Percentiles rank a stretch among this genome's conserved stretches.
Evolutionary conservation across 31 red algal species (phyloP).

Genomic region (Odonthalia washingtoniensis): DNA sequence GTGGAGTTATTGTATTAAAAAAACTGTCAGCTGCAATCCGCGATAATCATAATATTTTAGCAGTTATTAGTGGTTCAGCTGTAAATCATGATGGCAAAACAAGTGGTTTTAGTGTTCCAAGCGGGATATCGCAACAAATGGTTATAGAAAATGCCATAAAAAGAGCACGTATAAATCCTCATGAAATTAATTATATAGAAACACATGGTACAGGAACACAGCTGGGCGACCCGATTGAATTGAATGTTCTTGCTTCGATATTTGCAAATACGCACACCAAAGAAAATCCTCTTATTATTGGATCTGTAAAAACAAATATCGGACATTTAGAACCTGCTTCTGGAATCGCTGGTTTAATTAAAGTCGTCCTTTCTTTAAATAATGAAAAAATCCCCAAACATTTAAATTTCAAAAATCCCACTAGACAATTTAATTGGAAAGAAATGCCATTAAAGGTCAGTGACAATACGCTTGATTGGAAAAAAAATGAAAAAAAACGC

Average conservation of each 20-base stretch:
- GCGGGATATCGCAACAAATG: background rate
- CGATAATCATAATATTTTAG: slow-evolving; percentile 19
- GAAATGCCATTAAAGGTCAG: slow-evolving; percentile 15
- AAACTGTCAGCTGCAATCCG: slow-evolving; percentile 1
- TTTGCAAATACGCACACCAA: background rate
- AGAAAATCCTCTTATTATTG: background rate
- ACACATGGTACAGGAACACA: slow-evolving; percentile 38
- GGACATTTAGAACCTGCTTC: slow-evolving; percentile 27
- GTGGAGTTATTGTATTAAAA: slow-evolving; percentile 22
- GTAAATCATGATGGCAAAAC: slow-evolving; percentile 33
- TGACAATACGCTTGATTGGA: slow-evolving; percentile 16
- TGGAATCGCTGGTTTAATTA: slow-evolving; percentile 17
- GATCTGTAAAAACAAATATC: slow-evolving; percentile 42
- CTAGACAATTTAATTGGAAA: slow-evolving; percentile 15
- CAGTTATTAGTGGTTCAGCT: slow-evolving; percentile 34
- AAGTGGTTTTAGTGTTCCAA: slow-evolving; percentile 25
- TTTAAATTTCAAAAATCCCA: slow-evolving; percentile 38
- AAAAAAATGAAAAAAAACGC: slow-evolving; percentile 1
- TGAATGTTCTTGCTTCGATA: background rate
- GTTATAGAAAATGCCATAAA: background rate
- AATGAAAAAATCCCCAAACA: background rate
- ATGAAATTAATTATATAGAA: slow-evolving; percentile 23
- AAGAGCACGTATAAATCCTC: background rate
- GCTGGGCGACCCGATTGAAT: slow-evolving; percentile 41
- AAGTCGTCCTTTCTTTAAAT: slow-evolving; percentile 13